Conservation (phyloP, 2,329 filamentous ascomycete species). For the Rosellinia necatrix region DNA sequence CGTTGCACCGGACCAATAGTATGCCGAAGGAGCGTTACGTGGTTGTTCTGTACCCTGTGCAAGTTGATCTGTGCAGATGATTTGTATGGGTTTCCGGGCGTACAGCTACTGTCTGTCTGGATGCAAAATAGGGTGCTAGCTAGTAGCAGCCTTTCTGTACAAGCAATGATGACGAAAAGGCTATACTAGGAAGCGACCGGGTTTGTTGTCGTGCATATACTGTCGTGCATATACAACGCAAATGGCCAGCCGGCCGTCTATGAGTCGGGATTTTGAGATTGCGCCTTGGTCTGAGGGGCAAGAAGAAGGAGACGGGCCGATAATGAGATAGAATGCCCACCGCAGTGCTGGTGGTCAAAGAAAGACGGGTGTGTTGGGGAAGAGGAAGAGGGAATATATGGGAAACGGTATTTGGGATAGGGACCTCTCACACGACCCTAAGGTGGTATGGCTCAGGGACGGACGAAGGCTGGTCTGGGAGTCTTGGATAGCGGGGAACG, state of each 20-base stretch:
- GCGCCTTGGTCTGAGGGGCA: not conserved
- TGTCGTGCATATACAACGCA: slow-evolving; percentile 18
- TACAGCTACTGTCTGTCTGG: slow-evolving; percentile 20
- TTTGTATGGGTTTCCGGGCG: slow-evolving; percentile 8
- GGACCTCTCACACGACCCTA: slow-evolving; percentile 19
- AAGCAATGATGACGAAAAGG: slow-evolving; percentile 24
- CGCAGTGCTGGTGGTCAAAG: slow-evolving; percentile 12
- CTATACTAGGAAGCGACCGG: slow-evolving; percentile 17
- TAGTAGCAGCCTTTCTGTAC: slow-evolving; percentile 26
- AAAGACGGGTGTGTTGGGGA: slow-evolving; percentile 18
- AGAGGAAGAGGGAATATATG: slow-evolving; percentile 11
- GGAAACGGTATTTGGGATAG: slow-evolving; percentile 18
- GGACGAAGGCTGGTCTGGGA: slow-evolving; percentile 7
- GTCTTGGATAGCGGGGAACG: not conserved
- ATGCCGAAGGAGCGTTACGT: slow-evolving; percentile 20
- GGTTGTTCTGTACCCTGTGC: slow-evolving; percentile 15
- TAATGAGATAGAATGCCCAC: slow-evolving; percentile 7
- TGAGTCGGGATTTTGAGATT: not conserved
- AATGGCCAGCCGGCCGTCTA: slow-evolving; percentile 8
- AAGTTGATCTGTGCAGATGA: slow-evolving; percentile 7
- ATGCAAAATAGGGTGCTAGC: slow-evolving; percentile 25
- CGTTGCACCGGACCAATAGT: slow-evolving; percentile 21
- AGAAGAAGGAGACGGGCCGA: slow-evolving; percentile 1
- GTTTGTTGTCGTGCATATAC: not conserved
- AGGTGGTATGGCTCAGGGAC: slow-evolving; percentile 18